These are phyloP conservation scores for Kazachstania sp. DNA, from an alignment of 1,139 yeast genomes.

Conservation along the genomic window DNA sequence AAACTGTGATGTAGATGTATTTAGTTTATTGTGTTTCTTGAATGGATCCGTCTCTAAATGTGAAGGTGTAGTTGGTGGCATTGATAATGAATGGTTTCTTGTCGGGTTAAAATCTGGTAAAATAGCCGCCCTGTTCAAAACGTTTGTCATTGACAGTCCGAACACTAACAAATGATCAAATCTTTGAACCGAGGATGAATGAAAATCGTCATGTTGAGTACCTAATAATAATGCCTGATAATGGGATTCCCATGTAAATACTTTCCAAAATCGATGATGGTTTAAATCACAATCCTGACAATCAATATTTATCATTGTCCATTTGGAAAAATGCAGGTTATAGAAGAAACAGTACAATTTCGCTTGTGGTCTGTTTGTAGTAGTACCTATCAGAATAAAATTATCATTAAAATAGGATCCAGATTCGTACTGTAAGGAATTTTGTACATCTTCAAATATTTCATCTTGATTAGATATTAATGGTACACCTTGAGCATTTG, in stretches of 20 bases:
- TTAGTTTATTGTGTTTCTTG: conserved; percentile 11
- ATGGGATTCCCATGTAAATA: conserved; percentile 68
- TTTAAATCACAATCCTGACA: conserved; percentile 47
- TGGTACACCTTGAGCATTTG: conserved; percentile 29
- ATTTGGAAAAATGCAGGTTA: conserved; percentile 52
- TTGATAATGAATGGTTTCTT: not conserved
- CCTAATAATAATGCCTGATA: conserved; percentile 58
- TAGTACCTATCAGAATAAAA: conserved; percentile 51
- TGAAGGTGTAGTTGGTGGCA: not conserved
- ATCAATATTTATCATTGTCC: conserved; percentile 53
- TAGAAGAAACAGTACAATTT: conserved; percentile 52
- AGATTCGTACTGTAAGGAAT: conserved; percentile 44
- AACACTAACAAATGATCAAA: conserved; percentile 51
- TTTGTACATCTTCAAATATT: conserved; percentile 16
- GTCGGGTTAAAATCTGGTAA: not conserved
- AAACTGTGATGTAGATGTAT: conserved; percentile 34
- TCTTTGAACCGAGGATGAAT: conserved; percentile 48
- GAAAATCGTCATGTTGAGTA: conserved; percentile 36
- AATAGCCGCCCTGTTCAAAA: conserved; percentile 29
- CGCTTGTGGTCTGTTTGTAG: conserved; percentile 31
- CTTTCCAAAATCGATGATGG: conserved; percentile 56
- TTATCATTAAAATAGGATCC: conserved; percentile 61
- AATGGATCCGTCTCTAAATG: conserved; percentile 3
- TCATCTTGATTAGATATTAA: conserved; percentile 14
- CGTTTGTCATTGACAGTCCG: conserved; percentile 58